Base-by-base conservation (phyloP, 129 eudicot genomes). In the Saussurea involucrata region DNA sequence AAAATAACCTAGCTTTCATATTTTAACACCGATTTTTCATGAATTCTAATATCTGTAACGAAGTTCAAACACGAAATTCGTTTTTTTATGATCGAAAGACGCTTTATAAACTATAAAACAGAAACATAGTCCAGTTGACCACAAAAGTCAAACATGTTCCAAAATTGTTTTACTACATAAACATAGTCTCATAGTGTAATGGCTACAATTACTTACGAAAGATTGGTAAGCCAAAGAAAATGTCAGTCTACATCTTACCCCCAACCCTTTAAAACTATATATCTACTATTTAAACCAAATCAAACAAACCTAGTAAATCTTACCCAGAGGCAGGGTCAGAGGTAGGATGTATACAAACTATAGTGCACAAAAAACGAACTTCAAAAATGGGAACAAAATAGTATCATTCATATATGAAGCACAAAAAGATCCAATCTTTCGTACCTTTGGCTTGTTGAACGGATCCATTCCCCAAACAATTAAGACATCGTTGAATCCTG, bases 401-500 rank as follows among this genome's bases (percentile, higher is more conserved):
- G 22, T 27, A 65, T n/a, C n/a, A n/a, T n/a, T 65, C 6, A 24
- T 28, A 28, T 24, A 4, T 3, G 24, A 22, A 33, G 4, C 4
- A 32, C 4, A 15, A 69, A 36, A 44, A 21, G 53, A 58, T 61
- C 24, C 29, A 60, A 63, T 10, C 44, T 4, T 33, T 11, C 27
- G 17, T 69, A 77, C 80, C 80, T 63, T 73, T 53, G 34, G 72
- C 64, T 80, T 28, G 58, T 80, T 80, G 76, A 31, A 84, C 28
- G 77, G 71, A 88, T 68, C 97, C 96, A 55, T 78, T 79, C 63
- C 96, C 98, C 87, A 94, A 74, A 88, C 98, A 94, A 84, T 89
- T 94, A 49, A 94, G 97, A 84, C 98, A 94, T 13, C 86, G 80
- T 75, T 94, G 98, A 73, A 94, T 84, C 88, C 96, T n/a, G n/a